Base-by-base conservation (phyloP, 768 basidiomycete genomes). In the Panaeolus papilionaceus region DNA sequence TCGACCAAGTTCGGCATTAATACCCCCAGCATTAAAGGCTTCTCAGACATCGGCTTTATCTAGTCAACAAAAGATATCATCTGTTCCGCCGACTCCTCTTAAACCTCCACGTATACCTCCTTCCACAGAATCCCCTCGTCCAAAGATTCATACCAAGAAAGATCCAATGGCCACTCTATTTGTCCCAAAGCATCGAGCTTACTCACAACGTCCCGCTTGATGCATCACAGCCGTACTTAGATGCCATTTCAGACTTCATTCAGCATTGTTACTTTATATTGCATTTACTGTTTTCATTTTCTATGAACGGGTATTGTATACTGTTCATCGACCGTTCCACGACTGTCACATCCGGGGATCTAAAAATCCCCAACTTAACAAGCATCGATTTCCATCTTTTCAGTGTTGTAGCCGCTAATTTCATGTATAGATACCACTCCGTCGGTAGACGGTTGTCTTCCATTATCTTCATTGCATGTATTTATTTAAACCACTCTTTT, bases 141-240 rank as follows among this genome's bases (percentile, higher is more conserved):
- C 73, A 62, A 69, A 72, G 14, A 63, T 68, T 66, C 28, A 68
- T 38, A 61, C 75, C 64, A 84, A 88, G 82, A 92, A 84, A 77
- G 87, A 92, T 75, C 89, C 88, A 26, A 87, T 88, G 86, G 79
- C 81, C 63, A 78, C 79, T 71, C 74, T 86, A 66, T 94, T 94
- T 77, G 89, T 93, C 76, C 92, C 92, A 64, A 93, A 92, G 77
- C 90, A 89, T 69, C 89, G 90, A 67, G 83, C 87, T 26, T 79
- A 87, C 72, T 87, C 87, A 26, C 88, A 89, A 70, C 82, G 81
- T 3, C 83, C 85, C 51, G 76, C 80, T 69, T 79, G 78, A 69
- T 58, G 65, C 23, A 40, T 49, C 38, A 12, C 14, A 4, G 7
- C 28, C 28, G 20, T n/a, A 28, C 14, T 28, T 58, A 33, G 6